Base-by-base conservation (phyloP, 805 yeast genomes). In the Torulaspora quercuum region DNA sequence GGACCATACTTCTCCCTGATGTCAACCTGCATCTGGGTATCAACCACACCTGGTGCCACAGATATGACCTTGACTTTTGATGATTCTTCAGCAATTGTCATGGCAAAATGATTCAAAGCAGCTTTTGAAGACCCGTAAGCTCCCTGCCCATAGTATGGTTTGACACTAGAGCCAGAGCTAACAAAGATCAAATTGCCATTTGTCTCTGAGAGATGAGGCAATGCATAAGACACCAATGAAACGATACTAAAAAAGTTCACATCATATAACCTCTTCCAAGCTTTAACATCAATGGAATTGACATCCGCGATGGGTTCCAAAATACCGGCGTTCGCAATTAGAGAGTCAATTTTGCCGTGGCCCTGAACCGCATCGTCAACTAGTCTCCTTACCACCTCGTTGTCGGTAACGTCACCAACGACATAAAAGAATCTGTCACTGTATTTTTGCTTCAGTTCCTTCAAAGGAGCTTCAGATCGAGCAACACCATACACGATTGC, bases 31-130 rank as follows among this genome's bases (percentile, higher is more conserved):
- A 92, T 90, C 17, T 67, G 68, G 0, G 98, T 90, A 53, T 86
- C 86, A 2, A 92, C 97, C 1, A 87, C 95, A 2, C 98, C 97
- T 0, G 98, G 98, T 0, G 96, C 96, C 16, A 92, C 72, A 0
- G 96, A 70, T 9, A 88, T 65, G 3, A 82, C 67, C 21, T 28
- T 43, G n/a, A 55, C 49, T 0, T 64, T 69, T 1, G 70, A 65
- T 55, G 82, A 88, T 52, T 88, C 96, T 4, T 63, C 67, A 1
- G 85, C 80, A 10, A 90, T 57, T 8, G 84, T 76, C 31, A 64
- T 55, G 5, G 85, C 78, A 33, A 87, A 72, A 50, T 81, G 88
- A 59, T 90, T 88, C 35, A 90, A 55, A 0, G 97, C 95, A 0
- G 97, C 96, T 59, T 90, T 90, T 5, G 95, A 80, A 3, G 89